Conservation (phyloP, 2,329 filamentous ascomycete species). For the Tolypocladium ovalisporum region DNA sequence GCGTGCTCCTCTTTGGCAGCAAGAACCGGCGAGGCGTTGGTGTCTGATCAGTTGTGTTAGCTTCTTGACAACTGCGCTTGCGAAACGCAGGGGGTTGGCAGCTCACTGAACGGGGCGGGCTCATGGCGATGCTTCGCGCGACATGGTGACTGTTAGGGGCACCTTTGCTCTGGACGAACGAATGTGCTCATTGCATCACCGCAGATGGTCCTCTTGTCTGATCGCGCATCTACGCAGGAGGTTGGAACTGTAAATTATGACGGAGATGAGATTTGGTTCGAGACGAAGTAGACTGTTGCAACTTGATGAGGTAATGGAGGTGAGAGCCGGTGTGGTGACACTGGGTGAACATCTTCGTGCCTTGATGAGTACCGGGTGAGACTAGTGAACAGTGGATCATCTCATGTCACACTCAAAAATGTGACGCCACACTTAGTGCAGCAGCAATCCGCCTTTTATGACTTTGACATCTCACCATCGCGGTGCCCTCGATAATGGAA, state of each 20-base stretch:
- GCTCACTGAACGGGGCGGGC: constrained; percentile 8
- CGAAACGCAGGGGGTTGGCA: neutral
- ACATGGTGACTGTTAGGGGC: neutral
- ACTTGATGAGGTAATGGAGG: neutral
- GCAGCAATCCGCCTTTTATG: too few species aligned
- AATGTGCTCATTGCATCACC: neutral
- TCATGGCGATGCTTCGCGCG: constrained; percentile 10
- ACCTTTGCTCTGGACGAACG: neutral
- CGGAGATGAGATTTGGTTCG: neutral
- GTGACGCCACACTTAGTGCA: too few species aligned
- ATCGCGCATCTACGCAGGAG: neutral
- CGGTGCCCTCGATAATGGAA: neutral
- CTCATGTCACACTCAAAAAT: too few species aligned
- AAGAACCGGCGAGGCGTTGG: constrained; percentile 28
- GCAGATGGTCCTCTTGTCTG: neutral
- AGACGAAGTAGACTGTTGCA: neutral
- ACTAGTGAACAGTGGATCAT: too few species aligned
- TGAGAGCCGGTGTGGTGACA: too few species aligned
- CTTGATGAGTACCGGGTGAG: too few species aligned
- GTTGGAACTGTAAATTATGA: neutral
- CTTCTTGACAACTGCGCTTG: neutral
- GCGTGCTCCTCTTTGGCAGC: constrained; percentile 21
- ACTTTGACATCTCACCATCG: too few species aligned
- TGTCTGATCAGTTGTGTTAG: constrained; percentile 16
- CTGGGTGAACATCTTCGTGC: too few species aligned